phyloP scores from a whole-genome alignment of 2,329 filamentous ascomycete genomes.

The Pseudogymnoascus sp. region DNA sequence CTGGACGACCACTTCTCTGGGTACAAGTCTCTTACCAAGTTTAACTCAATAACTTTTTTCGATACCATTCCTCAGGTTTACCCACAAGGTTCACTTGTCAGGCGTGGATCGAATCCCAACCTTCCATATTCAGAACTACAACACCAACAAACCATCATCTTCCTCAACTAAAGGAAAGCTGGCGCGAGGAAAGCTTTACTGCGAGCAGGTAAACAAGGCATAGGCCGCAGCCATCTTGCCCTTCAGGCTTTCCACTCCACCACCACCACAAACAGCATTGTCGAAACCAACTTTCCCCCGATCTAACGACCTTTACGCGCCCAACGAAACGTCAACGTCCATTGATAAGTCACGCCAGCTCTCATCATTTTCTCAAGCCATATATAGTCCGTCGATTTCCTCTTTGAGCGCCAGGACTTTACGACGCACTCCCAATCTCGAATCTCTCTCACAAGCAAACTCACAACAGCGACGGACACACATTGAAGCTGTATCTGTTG shows the following conservation, averaged over 20 bases:
- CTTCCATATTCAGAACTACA: neutral
- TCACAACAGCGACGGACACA: constrained; percentile 23
- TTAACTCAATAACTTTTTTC: neutral
- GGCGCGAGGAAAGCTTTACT: neutral
- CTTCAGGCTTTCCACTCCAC: constrained; percentile 11
- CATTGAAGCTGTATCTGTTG: constrained; percentile 28
- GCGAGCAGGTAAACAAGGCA: neutral
- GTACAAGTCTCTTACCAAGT: constrained; percentile 5
- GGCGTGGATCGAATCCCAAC: neutral
- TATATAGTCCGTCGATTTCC: neutral
- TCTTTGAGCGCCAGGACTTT: constrained; percentile 7
- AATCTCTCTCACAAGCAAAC: constrained; percentile 12
- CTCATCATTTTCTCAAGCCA: constrained; percentile 16
- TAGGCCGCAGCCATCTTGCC: constrained; percentile 24
- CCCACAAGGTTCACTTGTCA: constrained; percentile 1
- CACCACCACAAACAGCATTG: constrained; percentile 25
- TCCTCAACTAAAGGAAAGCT: neutral
- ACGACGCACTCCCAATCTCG: constrained; percentile 12
- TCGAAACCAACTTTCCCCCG: constrained; percentile 22
- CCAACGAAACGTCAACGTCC: constrained; percentile 28
- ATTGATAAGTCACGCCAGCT: constrained; percentile 27
- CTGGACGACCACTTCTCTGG: constrained; percentile 8
- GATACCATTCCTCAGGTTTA: constrained; percentile 3
- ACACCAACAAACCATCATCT: neutral
- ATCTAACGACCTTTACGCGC: constrained; percentile 31